Base-by-base conservation (phyloP, 352 stramenopile genomes). In the Phytopythium sindhum region DNA sequence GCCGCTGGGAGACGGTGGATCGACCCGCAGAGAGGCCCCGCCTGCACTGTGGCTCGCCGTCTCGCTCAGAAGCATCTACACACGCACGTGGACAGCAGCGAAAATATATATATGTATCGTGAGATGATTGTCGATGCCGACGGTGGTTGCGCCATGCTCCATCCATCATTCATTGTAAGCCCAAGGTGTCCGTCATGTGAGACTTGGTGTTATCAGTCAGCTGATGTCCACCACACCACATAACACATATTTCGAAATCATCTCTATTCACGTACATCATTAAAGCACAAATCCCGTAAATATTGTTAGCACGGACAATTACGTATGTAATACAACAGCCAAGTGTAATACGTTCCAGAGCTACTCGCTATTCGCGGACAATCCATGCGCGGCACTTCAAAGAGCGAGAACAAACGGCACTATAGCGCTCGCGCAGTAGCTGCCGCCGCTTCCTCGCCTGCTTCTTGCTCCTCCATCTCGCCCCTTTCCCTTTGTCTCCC, bases 311-410 rank as follows among this genome's bases (percentile, higher is more conserved):
- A n/a, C 4, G 41, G 19, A 23, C 19, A 19, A 48, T 48, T 24
- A 19, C 41, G 41, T 26, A 24, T 11, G 4, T 19, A 8, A 26
- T 48, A 48, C 41, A 6, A 12, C 10, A 54, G 6, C 12, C 24
- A 44, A 44, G 39, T n/a, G 2, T n/a, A 7, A 7, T n/a, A 11
- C 39, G 33, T 14, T 44, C 15, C 2, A 7, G 39, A 44, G 39
- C 39, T 44, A 14, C 14, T 11, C 4, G 12, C 47, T 31, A n/a
- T 54, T 33, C 47, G 35, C 12, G 23, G 8, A 33, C 44, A 51
- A 7, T 9, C 4, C 45, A n/a, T n/a, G 12, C 45, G 47, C 47
- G 47, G 35, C 47, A 54, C 47, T 54, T 54, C 47, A 54, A 54
- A 54, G 47, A 54, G 17, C 37, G 37, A 54, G 23, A 54, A 33